phyloP scores from a whole-genome alignment of 2,329 filamentous ascomycete genomes.

The Aspergillus sp. region DNA sequence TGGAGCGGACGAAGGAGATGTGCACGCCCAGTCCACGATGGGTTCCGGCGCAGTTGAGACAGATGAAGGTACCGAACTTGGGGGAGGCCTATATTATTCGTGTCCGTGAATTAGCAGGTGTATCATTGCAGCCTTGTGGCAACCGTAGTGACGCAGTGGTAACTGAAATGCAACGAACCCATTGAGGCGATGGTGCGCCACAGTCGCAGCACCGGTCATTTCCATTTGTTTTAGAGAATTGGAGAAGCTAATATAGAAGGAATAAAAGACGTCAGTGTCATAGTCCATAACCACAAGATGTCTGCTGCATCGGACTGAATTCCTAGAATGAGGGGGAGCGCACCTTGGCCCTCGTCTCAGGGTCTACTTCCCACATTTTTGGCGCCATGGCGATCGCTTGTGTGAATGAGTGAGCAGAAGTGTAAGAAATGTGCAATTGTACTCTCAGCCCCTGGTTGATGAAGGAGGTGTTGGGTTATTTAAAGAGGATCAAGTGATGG shows the following conservation, averaged over 20 bases:
- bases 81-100: slow-evolving; percentile 61
- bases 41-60: slow-evolving; percentile 88
- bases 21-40: slow-evolving; percentile 94
- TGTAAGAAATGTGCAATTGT: slow-evolving; percentile 4
- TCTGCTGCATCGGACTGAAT: too few species aligned
- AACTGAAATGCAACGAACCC: slow-evolving; percentile 55
- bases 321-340: not conserved
- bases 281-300: not conserved
- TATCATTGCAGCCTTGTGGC: not conserved
- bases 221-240: slow-evolving; percentile 82
- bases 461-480: too few species aligned
- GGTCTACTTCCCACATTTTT: slow-evolving; percentile 97
- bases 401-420: not conserved
- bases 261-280: slow-evolving; percentile 7
- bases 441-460: not conserved
- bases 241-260: slow-evolving; percentile 61
- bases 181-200: slow-evolving; percentile 92
- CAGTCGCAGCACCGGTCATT: slow-evolving; percentile 95
- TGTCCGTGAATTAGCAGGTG: not conserved
- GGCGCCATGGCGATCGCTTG: too few species aligned
- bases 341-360: slow-evolving; percentile 93
- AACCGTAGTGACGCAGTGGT: not conserved
- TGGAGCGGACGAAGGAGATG: slow-evolving; percentile 95
- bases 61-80: slow-evolving; percentile 99
- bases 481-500: too few species aligned